These are phyloP conservation scores for Paramecium pentaurelia DNA, from an alignment of 73 alveolate species.

Conservation along the genomic window DNA sequence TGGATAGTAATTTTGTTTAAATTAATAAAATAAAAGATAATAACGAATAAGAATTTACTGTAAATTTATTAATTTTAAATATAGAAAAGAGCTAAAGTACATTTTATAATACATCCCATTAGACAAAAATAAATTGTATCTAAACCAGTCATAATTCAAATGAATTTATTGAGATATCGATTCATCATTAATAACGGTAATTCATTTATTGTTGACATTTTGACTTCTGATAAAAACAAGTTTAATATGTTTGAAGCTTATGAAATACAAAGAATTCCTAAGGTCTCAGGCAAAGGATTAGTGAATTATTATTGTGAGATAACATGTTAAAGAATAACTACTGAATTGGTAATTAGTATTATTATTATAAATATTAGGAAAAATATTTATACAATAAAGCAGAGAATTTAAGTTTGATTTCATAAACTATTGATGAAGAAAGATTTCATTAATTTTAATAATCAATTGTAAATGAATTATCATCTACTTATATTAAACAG, in stretches of 20 bases:
- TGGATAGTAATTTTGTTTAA: conserved; percentile 19
- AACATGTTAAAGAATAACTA: background rate
- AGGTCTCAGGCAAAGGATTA: conserved; percentile 44
- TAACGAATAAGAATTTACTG: background rate
- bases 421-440: conserved; percentile 32
- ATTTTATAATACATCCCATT: conserved; percentile 1
- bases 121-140: background rate
- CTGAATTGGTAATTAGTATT: background rate
- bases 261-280: conserved; percentile 23
- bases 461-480: background rate
- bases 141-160: background rate
- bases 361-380: background rate
- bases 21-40: background rate
- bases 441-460: conserved; percentile 16
- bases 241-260: background rate
- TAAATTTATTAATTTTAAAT: background rate
- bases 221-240: background rate
- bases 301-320: conserved; percentile 40
- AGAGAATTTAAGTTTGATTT: conserved; percentile 37
- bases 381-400: conserved; percentile 8
- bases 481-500: background rate
- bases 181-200: background rate
- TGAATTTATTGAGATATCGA: conserved; percentile 18
- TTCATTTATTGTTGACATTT: background rate
- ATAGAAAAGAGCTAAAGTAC: conserved; percentile 24